Conservation (phyloP, 306 rosid genomes). For the Acacia melanoxylon region DNA sequence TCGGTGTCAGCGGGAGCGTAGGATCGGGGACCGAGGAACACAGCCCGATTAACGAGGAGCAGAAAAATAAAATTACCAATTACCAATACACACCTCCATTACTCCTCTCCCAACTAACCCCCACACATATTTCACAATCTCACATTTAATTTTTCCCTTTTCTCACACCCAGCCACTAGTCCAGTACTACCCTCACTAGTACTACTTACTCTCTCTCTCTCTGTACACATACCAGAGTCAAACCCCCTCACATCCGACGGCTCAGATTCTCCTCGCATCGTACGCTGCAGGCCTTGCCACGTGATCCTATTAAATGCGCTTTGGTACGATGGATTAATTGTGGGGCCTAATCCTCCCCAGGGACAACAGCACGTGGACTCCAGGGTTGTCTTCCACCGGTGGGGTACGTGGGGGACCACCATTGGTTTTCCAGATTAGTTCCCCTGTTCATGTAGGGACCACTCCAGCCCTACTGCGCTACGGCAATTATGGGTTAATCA, state of each 20-base stretch:
- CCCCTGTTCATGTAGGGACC: slow-evolving; percentile 36
- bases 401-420: slow-evolving; percentile 41
- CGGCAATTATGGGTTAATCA: slow-evolving; percentile 50
- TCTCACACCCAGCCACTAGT: not conserved
- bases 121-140: not conserved
- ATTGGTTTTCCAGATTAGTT: slow-evolving; percentile 11
- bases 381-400: slow-evolving; percentile 21
- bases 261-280: slow-evolving; percentile 10
- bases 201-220: not conserved
- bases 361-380: slow-evolving; percentile 35
- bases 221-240: not conserved
- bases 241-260: slow-evolving; percentile 5
- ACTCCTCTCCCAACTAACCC: not conserved
- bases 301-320: slow-evolving; percentile 33
- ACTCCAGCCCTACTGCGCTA: slow-evolving; percentile 6
- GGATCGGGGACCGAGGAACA: slow-evolving; percentile 35
- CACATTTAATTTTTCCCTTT: not conserved
- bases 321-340: not conserved
- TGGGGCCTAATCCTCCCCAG: slow-evolving; percentile 20
- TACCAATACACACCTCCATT: not conserved
- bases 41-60: slow-evolving; percentile 37
- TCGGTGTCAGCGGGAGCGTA: slow-evolving; percentile 44
- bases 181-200: not conserved
- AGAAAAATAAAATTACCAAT: not conserved
- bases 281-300: slow-evolving; percentile 30